Base-by-base conservation (phyloP, 192 early-diverging fungal species). In the Kappamyces sp. region DNA sequence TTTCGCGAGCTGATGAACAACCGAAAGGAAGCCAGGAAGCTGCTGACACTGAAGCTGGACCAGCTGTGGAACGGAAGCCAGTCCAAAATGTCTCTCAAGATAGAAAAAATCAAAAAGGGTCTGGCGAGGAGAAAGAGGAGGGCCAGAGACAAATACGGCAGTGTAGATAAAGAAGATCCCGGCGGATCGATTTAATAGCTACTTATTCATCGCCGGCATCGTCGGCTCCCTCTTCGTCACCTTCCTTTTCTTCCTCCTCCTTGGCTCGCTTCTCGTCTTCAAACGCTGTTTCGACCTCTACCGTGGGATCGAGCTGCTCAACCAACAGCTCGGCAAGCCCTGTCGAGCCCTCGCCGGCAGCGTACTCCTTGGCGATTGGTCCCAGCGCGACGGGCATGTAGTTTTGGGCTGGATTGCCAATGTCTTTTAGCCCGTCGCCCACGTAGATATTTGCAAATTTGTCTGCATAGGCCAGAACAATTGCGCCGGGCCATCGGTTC, bases 371-470 rank as follows among this genome's bases (percentile, higher is more conserved):
- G 40, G 69, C 64, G 39, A 82, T 46, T 33, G 68, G 69, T 2
- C 69, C 63, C 35, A 84, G 53, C 46, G 55, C 40, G 2, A 74
- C 76, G 7, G 77, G 68, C 2, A 80, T 51, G 55, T 70, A 67
- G 38, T 47, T 43, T 8, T 57, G 46, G n/a, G 23, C 34, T 13
- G 73, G 55, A 60, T 74, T 66, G 8, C 70, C 51, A 3, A 68
- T 39, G 36, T 73, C 69, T 31, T 81, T 78, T 15, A 72, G 68
- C 1, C 82, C 82, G 52, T 84, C 80, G 6, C 82, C 82, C n/a
- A 84, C 66, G 59, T 84, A 84, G 43, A 84, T 58, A 59, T 77
- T 80, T 5, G 80, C 70, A 63, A 84, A 84, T 55, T 82, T 82
- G 61, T 83, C 82, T 53, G 76, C 72, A 68, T 80, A 83, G n/a